Percentiles rank a stretch among this genome's conserved stretches.
These are phyloP conservation scores for Spathaspora girioi DNA, from an alignment of 805 yeast species.

Conservation along the genomic window DNA sequence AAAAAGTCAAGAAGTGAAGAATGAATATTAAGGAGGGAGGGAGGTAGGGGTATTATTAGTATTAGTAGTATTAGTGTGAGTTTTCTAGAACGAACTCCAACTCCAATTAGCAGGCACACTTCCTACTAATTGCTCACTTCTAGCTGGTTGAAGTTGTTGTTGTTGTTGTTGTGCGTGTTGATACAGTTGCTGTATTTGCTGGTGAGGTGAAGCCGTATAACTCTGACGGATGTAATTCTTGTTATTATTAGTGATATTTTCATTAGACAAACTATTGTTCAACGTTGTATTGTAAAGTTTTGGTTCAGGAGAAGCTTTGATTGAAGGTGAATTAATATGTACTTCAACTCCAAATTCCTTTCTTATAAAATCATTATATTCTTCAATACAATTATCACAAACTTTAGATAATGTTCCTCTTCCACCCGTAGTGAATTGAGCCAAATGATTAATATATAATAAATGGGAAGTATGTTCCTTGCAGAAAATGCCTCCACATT, in stretches of 20 bases:
- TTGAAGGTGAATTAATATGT: background rate
- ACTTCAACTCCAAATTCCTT: conserved; percentile 31
- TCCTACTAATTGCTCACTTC: conserved; percentile 35
- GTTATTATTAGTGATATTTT: background rate
- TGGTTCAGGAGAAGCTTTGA: background rate
- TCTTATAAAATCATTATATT: conserved; percentile 50
- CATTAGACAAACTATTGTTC: background rate
- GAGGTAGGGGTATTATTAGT: background rate
- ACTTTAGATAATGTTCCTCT: conserved; percentile 66
- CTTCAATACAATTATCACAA: conserved; percentile 62
- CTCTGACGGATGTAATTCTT: background rate
- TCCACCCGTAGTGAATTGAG: conserved; percentile 66
- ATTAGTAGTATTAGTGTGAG: too few relatives aligned
- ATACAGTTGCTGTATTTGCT: conserved; percentile 1
- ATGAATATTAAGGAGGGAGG: background rate
- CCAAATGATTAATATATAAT: conserved; percentile 52
- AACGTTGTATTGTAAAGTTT: background rate
- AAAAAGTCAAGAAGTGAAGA: background rate
- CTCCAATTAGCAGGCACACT: conserved; percentile 73
- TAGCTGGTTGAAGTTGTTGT: background rate
- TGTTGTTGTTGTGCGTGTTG: background rate
- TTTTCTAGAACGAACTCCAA: conserved; percentile 52
- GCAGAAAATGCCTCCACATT: conserved; percentile 81
- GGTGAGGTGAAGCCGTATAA: background rate
- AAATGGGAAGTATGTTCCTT: conserved; percentile 60